These are phyloP conservation scores for Paramyrothecium roridum DNA, from an alignment of 2,329 filamentous ascomycete species.

Conservation along the genomic window DNA sequence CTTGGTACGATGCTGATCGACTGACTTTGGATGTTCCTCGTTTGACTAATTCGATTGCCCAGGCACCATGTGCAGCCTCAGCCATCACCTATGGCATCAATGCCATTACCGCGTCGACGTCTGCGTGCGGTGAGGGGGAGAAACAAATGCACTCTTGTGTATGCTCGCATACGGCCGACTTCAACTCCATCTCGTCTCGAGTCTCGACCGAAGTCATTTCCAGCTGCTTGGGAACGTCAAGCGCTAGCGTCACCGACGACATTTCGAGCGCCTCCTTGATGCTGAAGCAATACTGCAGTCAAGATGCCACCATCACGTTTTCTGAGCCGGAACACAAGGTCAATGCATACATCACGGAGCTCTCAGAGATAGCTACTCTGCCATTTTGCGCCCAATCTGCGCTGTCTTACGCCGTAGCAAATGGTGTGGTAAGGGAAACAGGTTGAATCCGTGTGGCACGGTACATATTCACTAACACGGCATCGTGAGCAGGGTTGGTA, in stretches of 20 bases:
- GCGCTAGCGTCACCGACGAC: slow-evolving; percentile 37
- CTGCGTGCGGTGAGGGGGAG: slow-evolving; percentile 36
- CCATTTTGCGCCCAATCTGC: slow-evolving; percentile 32
- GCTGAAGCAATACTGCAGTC: slow-evolving; percentile 47
- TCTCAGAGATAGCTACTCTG: slow-evolving; percentile 35
- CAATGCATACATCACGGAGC: slow-evolving; percentile 46
- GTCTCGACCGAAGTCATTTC: slow-evolving; percentile 37
- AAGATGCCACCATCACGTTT: slow-evolving; percentile 33
- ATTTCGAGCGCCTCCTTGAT: slow-evolving; percentile 43
- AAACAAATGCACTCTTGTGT: slow-evolving; percentile 47
- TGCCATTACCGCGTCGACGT: slow-evolving; percentile 33
- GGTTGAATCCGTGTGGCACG: neutral
- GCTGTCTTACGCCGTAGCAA: slow-evolving; percentile 26
- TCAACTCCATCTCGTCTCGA: slow-evolving; percentile 30
- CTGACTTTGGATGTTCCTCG: neutral
- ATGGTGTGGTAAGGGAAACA: slow-evolving; percentile 14
- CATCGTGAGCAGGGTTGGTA: slow-evolving; percentile 7
- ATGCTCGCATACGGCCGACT: slow-evolving; percentile 45
- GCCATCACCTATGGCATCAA: slow-evolving; percentile 43
- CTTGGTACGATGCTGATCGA: slow-evolving; percentile 26
- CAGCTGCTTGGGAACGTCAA: slow-evolving; percentile 36
- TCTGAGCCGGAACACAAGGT: slow-evolving; percentile 39
- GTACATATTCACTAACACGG: neutral
- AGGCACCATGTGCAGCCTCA: slow-evolving; percentile 48
- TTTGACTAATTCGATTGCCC: neutral